phyloP scores from a whole-genome alignment of 192 early-diverging fungal genomes.

The Backusella liffmaniae region DNA sequence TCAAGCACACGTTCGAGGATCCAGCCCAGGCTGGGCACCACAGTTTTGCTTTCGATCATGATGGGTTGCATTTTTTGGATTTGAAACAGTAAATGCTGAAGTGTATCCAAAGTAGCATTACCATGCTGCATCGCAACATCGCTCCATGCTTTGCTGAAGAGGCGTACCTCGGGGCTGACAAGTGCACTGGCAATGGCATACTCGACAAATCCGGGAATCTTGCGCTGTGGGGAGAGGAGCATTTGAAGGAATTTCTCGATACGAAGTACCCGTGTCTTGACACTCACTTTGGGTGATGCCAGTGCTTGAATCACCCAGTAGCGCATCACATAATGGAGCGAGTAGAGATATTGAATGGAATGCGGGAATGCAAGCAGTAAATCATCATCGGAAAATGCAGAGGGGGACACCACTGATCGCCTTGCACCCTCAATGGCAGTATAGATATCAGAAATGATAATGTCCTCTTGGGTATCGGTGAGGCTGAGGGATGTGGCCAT shows the following conservation, averaged over 20 bases:
- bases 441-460: constrained; percentile 62
- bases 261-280: constrained; percentile 47
- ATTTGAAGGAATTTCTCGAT: constrained; percentile 62
- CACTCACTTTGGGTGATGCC: constrained; percentile 41
- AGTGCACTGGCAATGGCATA: constrained; percentile 63
- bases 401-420: constrained; percentile 46
- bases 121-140: constrained; percentile 51
- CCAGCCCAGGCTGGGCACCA: constrained; percentile 67
- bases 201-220: constrained; percentile 68
- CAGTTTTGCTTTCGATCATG: neutral
- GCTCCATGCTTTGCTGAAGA: constrained; percentile 62
- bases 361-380: constrained; percentile 58
- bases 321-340: constrained; percentile 63
- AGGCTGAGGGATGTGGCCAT: constrained; percentile 7
- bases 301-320: constrained; percentile 66
- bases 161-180: constrained; percentile 67
- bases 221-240: neutral
- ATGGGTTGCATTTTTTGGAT: constrained; percentile 5
- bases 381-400: constrained; percentile 48
- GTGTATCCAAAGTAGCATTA: constrained; percentile 55
- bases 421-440: constrained; percentile 52
- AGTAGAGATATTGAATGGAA: constrained; percentile 62
- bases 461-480: constrained; percentile 40
- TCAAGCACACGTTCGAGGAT: constrained; percentile 68
- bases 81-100: constrained; percentile 35